These are phyloP conservation scores for Phytopythium kandeliae DNA, from an alignment of 352 stramenopile genomes.

Conservation along the genomic window DNA sequence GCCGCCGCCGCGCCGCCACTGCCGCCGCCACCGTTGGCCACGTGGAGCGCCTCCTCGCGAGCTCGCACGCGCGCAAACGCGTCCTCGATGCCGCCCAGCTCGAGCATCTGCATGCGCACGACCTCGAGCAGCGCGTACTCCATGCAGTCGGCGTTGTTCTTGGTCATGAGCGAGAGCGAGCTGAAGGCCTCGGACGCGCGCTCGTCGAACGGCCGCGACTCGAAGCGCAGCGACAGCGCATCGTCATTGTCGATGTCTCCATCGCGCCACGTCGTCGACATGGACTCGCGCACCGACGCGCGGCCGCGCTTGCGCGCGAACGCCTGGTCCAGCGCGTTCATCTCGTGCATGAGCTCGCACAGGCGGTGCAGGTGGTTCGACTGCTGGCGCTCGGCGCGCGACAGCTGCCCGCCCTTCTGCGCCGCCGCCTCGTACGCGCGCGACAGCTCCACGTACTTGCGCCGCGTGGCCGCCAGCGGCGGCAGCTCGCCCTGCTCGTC, in stretches of 20 bases:
- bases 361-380: conserved; percentile 63
- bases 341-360: conserved; percentile 64
- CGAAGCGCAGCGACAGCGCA: conserved; percentile 30
- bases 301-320: conserved; percentile 22
- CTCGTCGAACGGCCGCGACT: conserved; percentile 62
- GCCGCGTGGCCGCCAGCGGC: conserved; percentile 29
- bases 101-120: conserved; percentile 75
- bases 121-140: conserved; percentile 77
- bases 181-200: conserved; percentile 69
- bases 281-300: conserved; percentile 23
- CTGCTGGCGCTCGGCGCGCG: conserved; percentile 52
- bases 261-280: conserved; percentile 15
- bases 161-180: conserved; percentile 58
- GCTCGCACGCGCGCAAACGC: conserved; percentile 48
- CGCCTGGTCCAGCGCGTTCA: conserved; percentile 62
- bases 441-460: conserved; percentile 63
- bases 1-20: conserved; percentile 11
- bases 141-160: conserved; percentile 74
- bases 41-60: conserved; percentile 42
- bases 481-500: conserved; percentile 12
- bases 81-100: conserved; percentile 71
- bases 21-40: conserved; percentile 14
- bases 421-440: conserved; percentile 50
- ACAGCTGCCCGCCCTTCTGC: conserved; percentile 61
- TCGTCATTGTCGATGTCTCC: conserved; percentile 43